Evolutionary conservation across 1,284 basidiomycete species (phyloP).

Genomic region (Mycena citricolor): DNA sequence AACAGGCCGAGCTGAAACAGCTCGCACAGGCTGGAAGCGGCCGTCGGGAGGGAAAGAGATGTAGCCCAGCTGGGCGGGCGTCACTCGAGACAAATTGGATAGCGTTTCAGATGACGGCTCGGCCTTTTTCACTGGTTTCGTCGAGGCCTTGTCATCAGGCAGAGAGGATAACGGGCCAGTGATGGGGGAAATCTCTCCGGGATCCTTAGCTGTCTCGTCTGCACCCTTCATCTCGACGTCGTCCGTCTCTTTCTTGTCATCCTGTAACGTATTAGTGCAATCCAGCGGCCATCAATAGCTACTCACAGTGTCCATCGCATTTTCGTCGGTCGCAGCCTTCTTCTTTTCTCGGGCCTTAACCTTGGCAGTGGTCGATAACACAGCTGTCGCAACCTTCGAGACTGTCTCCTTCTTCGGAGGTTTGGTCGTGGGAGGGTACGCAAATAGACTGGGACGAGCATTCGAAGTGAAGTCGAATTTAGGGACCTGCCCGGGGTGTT

Average conservation of each 20-base stretch:
- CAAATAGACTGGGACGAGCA: constrained; percentile 84
- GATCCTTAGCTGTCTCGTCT: constrained; percentile 51
- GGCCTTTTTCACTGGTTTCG: constrained; percentile 53
- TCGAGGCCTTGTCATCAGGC: constrained; percentile 40
- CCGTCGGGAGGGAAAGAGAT: constrained; percentile 79
- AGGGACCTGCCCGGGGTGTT: constrained; percentile 65
- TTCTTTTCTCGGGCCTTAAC: constrained; percentile 90
- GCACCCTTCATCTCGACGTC: constrained; percentile 72
- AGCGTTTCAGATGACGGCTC: constrained; percentile 80
- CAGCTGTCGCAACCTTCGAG: constrained; percentile 87
- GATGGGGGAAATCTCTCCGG: constrained; percentile 57
- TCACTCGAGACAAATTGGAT: constrained; percentile 91
- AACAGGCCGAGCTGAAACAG: constrained; percentile 58
- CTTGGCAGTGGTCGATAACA: constrained; percentile 93
- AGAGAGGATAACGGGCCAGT: constrained; percentile 48
- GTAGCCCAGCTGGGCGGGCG: constrained; percentile 84
- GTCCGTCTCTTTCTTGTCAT: constrained; percentile 67
- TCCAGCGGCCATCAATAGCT: neutral
- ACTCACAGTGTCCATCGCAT: constrained; percentile 80
- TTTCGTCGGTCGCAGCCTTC: constrained; percentile 78
- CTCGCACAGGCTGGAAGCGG: constrained; percentile 89
- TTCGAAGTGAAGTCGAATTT: constrained; percentile 90
- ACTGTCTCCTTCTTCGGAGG: constrained; percentile 90
- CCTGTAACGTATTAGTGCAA: constrained; percentile 32
- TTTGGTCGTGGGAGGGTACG: constrained; percentile 82